These are phyloP conservation scores for Guadua angustifolia DNA, from an alignment of 176 grass and related monocot genomes.

Conservation along the genomic window DNA sequence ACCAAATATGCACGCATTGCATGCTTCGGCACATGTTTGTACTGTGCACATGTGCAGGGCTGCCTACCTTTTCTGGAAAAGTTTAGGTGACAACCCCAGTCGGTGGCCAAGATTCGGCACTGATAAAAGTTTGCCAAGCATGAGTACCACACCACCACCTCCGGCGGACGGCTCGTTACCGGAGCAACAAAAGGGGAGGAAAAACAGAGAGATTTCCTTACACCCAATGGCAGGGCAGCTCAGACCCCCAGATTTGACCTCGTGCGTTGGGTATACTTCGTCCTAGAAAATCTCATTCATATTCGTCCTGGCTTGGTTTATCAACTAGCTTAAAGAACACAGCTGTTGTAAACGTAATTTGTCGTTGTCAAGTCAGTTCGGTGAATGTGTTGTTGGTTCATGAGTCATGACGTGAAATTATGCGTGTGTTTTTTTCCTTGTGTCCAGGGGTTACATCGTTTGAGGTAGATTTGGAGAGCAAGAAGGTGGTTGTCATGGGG, in stretches of 20 bases:
- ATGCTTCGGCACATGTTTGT: constrained; percentile 30
- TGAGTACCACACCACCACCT: neutral
- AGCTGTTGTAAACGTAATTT: neutral
- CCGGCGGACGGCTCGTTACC: constrained; percentile 5
- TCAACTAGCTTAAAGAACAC: neutral
- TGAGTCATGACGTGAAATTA: neutral
- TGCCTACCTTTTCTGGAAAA: constrained; percentile 38
- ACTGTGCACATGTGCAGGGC: constrained; percentile 42
- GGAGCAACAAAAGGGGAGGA: neutral
- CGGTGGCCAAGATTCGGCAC: constrained; percentile 37
- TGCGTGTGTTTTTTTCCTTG: too few species aligned
- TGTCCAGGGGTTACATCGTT: constrained; percentile 75
- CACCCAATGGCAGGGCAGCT: neutral
- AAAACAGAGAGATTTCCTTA: too few species aligned
- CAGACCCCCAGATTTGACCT: neutral
- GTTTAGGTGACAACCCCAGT: constrained; percentile 19
- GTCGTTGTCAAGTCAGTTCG: neutral
- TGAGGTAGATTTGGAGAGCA: constrained; percentile 90
- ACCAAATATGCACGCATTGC: neutral
- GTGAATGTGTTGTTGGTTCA: neutral
- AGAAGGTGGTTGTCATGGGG: constrained; percentile 89
- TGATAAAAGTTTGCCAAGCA: neutral
- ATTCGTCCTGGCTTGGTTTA: neutral
- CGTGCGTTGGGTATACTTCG: neutral
- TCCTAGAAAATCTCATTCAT: neutral